These are phyloP conservation scores for Lotmaria passim DNA, from an alignment of 208 protist genomes.

Conservation along the genomic window DNA sequence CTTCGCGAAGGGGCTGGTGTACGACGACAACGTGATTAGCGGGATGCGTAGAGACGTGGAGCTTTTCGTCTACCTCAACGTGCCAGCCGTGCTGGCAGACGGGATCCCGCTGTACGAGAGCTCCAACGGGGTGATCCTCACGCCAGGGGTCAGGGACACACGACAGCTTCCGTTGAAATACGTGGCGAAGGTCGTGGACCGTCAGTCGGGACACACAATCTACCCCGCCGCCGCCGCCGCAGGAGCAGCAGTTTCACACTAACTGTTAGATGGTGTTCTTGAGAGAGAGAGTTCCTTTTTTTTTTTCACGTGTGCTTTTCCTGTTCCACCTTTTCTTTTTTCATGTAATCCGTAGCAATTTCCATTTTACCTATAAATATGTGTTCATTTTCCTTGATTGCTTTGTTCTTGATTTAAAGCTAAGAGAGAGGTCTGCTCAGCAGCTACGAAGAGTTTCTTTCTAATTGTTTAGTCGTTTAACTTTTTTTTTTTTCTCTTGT, in stretches of 20 bases:
- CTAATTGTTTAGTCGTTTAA: too few relatives aligned
- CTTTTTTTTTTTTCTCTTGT: too few relatives aligned
- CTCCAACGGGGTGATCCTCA: conserved; percentile 88
- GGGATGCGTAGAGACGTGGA: conserved; percentile 79
- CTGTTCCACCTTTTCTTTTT: too few relatives aligned
- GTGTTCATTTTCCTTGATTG: too few relatives aligned
- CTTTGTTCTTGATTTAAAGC: too few relatives aligned
- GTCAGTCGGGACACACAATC: conserved; percentile 38
- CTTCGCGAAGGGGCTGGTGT: conserved; percentile 77
- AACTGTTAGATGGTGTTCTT: too few relatives aligned
- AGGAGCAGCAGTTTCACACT: too few relatives aligned
- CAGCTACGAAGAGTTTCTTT: too few relatives aligned
- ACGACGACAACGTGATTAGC: conserved; percentile 71
- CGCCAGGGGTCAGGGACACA: conserved; percentile 69
- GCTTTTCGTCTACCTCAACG: conserved; percentile 83
- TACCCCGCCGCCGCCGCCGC: conserved; percentile 4
- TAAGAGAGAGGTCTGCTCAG: too few relatives aligned
- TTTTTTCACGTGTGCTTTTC: neutral
- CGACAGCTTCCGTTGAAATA: conserved; percentile 72
- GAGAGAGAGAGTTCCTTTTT: too few relatives aligned
- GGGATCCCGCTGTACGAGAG: conserved; percentile 76
- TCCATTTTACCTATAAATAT: too few relatives aligned
- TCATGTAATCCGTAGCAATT: too few relatives aligned
- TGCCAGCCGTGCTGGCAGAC: conserved; percentile 58
- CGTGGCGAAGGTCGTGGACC: conserved; percentile 66